Conservation (phyloP, 1,284 basidiomycete species). For the Psilocybe mexicana region DNA sequence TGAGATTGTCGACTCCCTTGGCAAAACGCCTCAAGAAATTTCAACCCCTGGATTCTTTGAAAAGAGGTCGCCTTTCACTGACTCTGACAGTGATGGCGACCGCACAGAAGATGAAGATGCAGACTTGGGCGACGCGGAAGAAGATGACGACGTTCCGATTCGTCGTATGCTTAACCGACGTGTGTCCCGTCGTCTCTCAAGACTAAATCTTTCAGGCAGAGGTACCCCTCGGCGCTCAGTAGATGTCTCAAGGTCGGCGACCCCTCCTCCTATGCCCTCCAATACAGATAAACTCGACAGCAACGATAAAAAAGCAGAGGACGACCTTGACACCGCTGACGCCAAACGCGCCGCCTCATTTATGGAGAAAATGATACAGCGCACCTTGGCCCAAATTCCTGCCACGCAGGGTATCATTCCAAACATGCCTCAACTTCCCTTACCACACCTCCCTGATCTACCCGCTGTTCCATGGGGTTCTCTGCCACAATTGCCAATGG, state of each 20-base stretch:
- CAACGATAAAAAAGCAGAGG: conserved; percentile 16
- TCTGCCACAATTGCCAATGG: conserved; percentile 71
- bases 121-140: conserved; percentile 68
- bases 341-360: conserved; percentile 72
- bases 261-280: conserved; percentile 29
- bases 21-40: conserved; percentile 81
- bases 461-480: conserved; percentile 49
- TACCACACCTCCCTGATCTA: conserved; percentile 31
- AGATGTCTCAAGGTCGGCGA: conserved; percentile 30
- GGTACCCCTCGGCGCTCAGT: conserved; percentile 29
- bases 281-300: conserved; percentile 22
- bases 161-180: conserved; percentile 30
- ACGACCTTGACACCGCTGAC: conserved; percentile 38
- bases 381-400: conserved; percentile 70
- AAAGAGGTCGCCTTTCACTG: conserved; percentile 31
- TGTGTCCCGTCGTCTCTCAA: conserved; percentile 30
- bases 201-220: conserved; percentile 30
- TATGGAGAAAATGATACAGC: conserved; percentile 70
- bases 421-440: conserved; percentile 58
- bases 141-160: conserved; percentile 53
- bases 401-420: conserved; percentile 52
- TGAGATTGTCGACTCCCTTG: conserved; percentile 75
- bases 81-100: conserved; percentile 9
- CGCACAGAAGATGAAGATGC: conserved; percentile 55
- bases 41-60: conserved; percentile 57